These are phyloP conservation scores for Melaleuca alternifolia DNA, from an alignment of 345 rosid genomes.

Conservation along the genomic window DNA sequence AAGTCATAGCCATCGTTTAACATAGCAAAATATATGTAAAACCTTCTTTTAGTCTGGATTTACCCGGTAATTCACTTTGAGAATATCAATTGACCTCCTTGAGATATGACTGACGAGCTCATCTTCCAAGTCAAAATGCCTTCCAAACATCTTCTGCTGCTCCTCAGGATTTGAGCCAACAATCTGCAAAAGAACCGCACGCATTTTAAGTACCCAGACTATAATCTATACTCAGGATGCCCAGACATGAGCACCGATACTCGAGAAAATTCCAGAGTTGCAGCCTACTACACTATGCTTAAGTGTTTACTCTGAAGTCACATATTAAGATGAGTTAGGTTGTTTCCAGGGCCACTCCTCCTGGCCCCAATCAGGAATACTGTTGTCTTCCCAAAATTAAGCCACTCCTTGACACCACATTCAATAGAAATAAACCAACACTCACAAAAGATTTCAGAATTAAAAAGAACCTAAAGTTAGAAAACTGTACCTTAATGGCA, in stretches of 20 bases:
- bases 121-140: constrained; percentile 81
- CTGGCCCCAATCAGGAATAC: not conserved
- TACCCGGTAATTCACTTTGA: constrained; percentile 77
- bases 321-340: not conserved
- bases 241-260: not conserved
- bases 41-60: not conserved
- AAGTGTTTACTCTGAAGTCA: not conserved
- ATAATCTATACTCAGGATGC: not conserved
- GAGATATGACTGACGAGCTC: constrained; percentile 87
- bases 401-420: not conserved
- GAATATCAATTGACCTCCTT: constrained; percentile 73
- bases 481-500: constrained; percentile 63
- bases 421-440: not conserved
- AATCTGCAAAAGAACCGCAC: constrained; percentile 30
- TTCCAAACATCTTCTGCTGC: constrained; percentile 84
- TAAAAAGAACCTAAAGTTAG: not conserved
- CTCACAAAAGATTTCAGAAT: not conserved
- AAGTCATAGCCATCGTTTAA: not conserved
- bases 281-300: not conserved
- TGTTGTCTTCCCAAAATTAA: not conserved
- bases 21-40: not conserved
- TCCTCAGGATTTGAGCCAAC: constrained; percentile 62
- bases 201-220: not conserved
- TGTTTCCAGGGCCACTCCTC: not conserved
- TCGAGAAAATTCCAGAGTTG: not conserved